phyloP scores from a whole-genome alignment of 2,329 filamentous ascomycete species.

The Fusarium anthophilum region DNA sequence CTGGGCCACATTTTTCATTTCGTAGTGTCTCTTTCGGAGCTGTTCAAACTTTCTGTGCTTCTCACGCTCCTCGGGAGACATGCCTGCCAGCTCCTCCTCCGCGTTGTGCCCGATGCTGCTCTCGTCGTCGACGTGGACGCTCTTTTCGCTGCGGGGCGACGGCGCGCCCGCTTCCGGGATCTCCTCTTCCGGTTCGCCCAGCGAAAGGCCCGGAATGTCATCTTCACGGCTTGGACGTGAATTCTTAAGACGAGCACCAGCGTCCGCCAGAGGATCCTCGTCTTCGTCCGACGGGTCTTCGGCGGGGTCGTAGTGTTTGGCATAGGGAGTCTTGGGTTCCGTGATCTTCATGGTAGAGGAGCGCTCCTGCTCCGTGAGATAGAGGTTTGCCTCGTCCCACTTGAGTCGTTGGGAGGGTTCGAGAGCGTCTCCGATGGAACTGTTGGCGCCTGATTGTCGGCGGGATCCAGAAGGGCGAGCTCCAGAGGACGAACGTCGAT shows the following conservation, averaged over 20 bases:
- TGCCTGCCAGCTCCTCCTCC: constrained; percentile 62
- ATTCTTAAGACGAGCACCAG: constrained; percentile 44
- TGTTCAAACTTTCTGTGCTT: constrained; percentile 94
- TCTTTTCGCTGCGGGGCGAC: constrained; percentile 62
- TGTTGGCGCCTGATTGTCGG: constrained; percentile 69
- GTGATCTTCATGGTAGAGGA: constrained; percentile 98
- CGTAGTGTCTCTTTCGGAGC: constrained; percentile 95
- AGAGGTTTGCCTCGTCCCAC: constrained; percentile 99
- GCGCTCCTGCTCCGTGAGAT: constrained; percentile 95
- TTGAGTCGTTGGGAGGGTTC: constrained; percentile 79
- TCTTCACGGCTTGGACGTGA: constrained; percentile 61
- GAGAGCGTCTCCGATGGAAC: constrained; percentile 52
- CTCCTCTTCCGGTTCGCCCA: constrained; percentile 90
- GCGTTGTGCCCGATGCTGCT: constrained; percentile 67
- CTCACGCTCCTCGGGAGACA: constrained; percentile 79
- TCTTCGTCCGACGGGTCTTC: constrained; percentile 87
- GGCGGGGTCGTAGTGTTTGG: constrained; percentile 86
- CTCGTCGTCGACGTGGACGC: constrained; percentile 80
- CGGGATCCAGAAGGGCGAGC: constrained; percentile 72
- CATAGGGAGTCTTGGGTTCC: constrained; percentile 97
- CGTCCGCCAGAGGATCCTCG: constrained; percentile 53
- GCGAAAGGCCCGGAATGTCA: constrained; percentile 90
- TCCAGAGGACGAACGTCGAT: constrained; percentile 80
- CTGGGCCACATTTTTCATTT: constrained; percentile 95
- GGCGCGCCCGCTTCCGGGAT: constrained; percentile 59